Conservation (phyloP, 2,329 filamentous ascomycete species). For the Penicillium sp. region DNA sequence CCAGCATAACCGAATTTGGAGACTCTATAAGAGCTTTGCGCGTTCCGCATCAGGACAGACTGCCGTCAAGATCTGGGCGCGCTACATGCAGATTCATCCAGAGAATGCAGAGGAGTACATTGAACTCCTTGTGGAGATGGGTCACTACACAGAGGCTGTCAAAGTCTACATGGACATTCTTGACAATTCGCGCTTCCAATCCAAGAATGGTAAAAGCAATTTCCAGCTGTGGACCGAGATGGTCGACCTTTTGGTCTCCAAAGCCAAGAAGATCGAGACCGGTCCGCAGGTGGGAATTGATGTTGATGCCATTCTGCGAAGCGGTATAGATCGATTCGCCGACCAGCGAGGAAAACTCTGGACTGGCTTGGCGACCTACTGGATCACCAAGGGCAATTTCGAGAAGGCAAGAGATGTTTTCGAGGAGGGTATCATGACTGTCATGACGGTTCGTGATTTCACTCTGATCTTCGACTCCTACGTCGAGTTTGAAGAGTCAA, state of each 20-base stretch:
- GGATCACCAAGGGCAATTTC: conserved; percentile 89
- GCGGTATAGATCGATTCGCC: conserved; percentile 83
- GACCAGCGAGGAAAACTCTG: conserved; percentile 94
- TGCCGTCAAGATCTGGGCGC: conserved; percentile 86
- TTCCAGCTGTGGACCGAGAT: conserved; percentile 98
- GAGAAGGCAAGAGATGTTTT: conserved; percentile 91
- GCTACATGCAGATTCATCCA: conserved; percentile 96
- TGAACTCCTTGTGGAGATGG: conserved; percentile 76
- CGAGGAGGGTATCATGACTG: conserved; percentile 93
- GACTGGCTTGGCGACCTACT: conserved; percentile 93
- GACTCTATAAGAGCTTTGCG: conserved; percentile 84
- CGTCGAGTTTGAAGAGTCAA: conserved; percentile 92
- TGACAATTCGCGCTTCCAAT: conserved; percentile 85
- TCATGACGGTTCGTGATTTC: conserved; percentile 98
- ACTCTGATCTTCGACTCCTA: conserved; percentile 96
- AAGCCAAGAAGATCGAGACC: conserved; percentile 81
- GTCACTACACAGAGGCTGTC: conserved; percentile 85
- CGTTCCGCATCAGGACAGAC: conserved; percentile 87
- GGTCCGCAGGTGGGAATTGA: conserved; percentile 79
- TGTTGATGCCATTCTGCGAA: conserved; percentile 87
- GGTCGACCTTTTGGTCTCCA: conserved; percentile 88
- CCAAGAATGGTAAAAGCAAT: conserved; percentile 89
- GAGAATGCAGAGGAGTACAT: conserved; percentile 96
- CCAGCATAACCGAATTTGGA: conserved; percentile 95
- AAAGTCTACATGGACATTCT: conserved; percentile 88